Percentiles rank a stretch among this genome's conserved stretches.
These are phyloP conservation scores for Phytophthora cryptogea DNA, from an alignment of 352 stramenopile species.

Conservation along the genomic window DNA sequence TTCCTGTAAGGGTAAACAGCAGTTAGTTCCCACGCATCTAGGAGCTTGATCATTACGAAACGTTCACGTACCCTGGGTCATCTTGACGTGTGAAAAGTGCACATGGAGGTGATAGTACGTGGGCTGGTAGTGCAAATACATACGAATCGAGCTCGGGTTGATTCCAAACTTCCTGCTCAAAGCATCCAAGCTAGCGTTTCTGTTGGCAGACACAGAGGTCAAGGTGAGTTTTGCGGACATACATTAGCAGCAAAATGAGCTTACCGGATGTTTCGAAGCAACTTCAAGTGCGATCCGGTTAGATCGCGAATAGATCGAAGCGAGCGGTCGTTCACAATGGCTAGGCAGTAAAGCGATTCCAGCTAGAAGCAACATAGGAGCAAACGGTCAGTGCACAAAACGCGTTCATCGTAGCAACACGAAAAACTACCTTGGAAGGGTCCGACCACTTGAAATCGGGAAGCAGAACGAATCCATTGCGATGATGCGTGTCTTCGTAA, in stretches of 20 bases:
- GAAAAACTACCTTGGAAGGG: slow-evolving; percentile 44
- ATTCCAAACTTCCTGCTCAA: slow-evolving; percentile 68
- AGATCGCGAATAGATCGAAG: slow-evolving; percentile 83
- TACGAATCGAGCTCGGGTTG: slow-evolving; percentile 54
- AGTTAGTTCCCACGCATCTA: slow-evolving; percentile 9
- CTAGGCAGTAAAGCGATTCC: slow-evolving; percentile 82
- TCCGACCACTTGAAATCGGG: slow-evolving; percentile 89
- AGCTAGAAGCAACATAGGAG: slow-evolving; percentile 38
- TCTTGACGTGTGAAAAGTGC: slow-evolving; percentile 87
- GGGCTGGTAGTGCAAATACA: slow-evolving; percentile 90
- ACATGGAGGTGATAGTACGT: slow-evolving; percentile 91
- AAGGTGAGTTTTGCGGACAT: slow-evolving; percentile 4
- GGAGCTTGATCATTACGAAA: background rate
- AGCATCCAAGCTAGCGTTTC: slow-evolving; percentile 59
- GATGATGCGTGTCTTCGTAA: slow-evolving; percentile 67
- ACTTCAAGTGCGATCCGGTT: slow-evolving; percentile 54
- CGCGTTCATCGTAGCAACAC: background rate
- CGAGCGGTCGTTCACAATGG: slow-evolving; percentile 76
- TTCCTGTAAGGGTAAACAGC: slow-evolving; percentile 36
- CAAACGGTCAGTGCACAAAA: slow-evolving; percentile 1
- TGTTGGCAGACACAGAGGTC: slow-evolving; percentile 21
- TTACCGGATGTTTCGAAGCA: slow-evolving; percentile 80
- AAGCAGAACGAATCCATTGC: slow-evolving; percentile 76
- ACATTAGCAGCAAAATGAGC: background rate
- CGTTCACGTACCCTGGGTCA: slow-evolving; percentile 56